Evolutionary conservation across 164 flowering plant species (phyloP), one percentile per base, ranked within the genome.

Genomic region (Dillenia turbinata): DNA sequence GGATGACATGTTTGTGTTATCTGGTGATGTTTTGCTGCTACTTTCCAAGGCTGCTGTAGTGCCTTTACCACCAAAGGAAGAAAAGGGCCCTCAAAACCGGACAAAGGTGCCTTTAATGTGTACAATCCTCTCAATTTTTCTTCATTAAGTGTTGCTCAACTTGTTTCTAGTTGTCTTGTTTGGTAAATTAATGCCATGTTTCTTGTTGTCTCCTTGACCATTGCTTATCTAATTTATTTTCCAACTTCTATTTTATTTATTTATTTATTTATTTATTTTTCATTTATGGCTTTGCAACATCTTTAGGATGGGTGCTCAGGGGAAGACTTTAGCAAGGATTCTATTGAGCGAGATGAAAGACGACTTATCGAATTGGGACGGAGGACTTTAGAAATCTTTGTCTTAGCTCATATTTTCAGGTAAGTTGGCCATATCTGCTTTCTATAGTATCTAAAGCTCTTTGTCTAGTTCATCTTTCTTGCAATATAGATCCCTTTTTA

Each of bases 281-380:
- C 6, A 6, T 33, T 33, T 33, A 33, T 33, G 40, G 40, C 40
- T 33, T 33, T 22, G 24, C 11, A 50, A 56, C 44, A 47, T 56
- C 16, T 56, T 44, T 69, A 93, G 98, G 98, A 93, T 72, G 97
- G 89, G 45, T 75, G 62, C 63, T 78, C 89, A 69, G 98, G 99
- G 54, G 99, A 95, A 63, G 98, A 95, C 66, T 75, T 81, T 62
- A 83, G 79, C 79, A 92, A 86, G 78, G 97, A 92, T 73, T 86
- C 95, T 45, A 81, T 90, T 75, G 97, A 95, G 73, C 90, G 96
- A 45, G 99, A 95, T 78, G 99, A 95, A 72, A 85, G 97, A 77
- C 88, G 95, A 61, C 91, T 95, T 22, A 95, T 98, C 24, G 98
- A 90, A 72, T 69, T 95, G 69, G 98, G 98, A 44, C 92, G 98